Evolutionary conservation across 352 stramenopile genomes (phyloP).

Genomic region (Globisporangium camurandrum): DNA sequence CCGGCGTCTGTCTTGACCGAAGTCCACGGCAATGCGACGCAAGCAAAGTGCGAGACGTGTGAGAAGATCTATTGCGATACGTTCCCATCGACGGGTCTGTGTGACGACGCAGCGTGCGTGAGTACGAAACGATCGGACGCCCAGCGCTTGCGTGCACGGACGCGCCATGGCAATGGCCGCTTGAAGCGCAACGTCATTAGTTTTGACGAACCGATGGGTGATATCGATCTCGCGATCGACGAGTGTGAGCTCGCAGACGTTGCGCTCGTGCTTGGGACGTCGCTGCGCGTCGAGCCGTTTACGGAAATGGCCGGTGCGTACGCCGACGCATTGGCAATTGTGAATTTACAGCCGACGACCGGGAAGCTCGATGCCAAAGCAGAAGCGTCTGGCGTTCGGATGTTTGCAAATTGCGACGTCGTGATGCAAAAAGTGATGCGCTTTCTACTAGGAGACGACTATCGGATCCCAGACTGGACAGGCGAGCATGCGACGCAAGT

Average conservation of each 20-base stretch:
- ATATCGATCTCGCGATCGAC: constrained; percentile 76
- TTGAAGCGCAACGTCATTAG: constrained; percentile 73
- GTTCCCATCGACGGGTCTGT: constrained; percentile 67
- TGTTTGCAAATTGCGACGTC: constrained; percentile 69
- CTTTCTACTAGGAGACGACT: constrained; percentile 45
- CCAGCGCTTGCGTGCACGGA: constrained; percentile 54
- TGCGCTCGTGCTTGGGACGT: constrained; percentile 71
- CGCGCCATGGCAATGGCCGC: constrained; percentile 64
- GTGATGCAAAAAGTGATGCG: constrained; percentile 76
- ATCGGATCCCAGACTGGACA: constrained; percentile 52
- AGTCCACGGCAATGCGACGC: constrained; percentile 78
- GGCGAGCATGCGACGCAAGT: constrained; percentile 47
- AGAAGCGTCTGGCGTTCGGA: constrained; percentile 50
- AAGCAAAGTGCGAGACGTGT: constrained; percentile 79
- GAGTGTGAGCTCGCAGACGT: constrained; percentile 71
- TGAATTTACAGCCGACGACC: constrained; percentile 69
- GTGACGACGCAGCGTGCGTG: constrained; percentile 46
- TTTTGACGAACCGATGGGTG: constrained; percentile 72
- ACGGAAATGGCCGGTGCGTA: constrained; percentile 77
- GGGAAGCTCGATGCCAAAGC: constrained; percentile 63
- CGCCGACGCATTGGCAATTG: constrained; percentile 60
- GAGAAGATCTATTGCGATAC: constrained; percentile 74
- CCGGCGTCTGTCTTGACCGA: constrained; percentile 48
- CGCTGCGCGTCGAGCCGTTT: constrained; percentile 69
- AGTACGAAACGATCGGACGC: constrained; percentile 59